These are phyloP conservation scores for Hura crepitans DNA, from an alignment of 441 rosid species.

Conservation along the genomic window DNA sequence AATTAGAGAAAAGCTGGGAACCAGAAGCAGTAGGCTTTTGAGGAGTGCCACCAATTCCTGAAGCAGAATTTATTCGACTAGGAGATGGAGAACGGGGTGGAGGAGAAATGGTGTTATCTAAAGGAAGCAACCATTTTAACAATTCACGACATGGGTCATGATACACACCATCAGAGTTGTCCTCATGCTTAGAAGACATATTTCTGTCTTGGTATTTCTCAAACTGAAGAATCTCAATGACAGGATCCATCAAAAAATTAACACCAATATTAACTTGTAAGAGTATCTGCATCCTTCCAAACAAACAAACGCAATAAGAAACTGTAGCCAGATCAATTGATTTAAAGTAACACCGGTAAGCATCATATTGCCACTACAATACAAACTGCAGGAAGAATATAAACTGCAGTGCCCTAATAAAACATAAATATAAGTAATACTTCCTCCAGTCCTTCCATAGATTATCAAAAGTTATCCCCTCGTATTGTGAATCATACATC, in stretches of 20 bases:
- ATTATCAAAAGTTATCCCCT: neutral
- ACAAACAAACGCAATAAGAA: conserved; percentile 56
- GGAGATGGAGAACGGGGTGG: conserved; percentile 59
- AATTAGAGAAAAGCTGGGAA: conserved; percentile 86
- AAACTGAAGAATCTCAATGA: conserved; percentile 92
- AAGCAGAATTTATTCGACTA: conserved; percentile 44
- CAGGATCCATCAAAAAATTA: conserved; percentile 65
- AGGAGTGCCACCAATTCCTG: conserved; percentile 52
- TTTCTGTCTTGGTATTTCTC: conserved; percentile 63
- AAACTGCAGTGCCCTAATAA: neutral
- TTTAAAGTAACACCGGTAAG: neutral
- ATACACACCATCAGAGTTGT: conserved; percentile 31
- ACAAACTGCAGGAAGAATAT: neutral
- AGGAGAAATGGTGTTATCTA: conserved; percentile 65
- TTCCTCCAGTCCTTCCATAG: neutral
- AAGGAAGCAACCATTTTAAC: conserved; percentile 90
- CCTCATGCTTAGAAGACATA: conserved; percentile 32
- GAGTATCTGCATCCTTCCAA: conserved; percentile 97
- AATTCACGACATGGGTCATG: conserved; percentile 73
- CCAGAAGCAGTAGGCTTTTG: conserved; percentile 64
- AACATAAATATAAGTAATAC: neutral
- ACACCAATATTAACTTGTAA: conserved; percentile 81
- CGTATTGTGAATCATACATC: neutral
- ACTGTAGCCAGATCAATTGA: conserved; percentile 30
- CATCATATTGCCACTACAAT: neutral